Evolutionary conservation across 345 rosid genomes (phyloP).

Genomic region (Aquilaria malaccensis): DNA sequence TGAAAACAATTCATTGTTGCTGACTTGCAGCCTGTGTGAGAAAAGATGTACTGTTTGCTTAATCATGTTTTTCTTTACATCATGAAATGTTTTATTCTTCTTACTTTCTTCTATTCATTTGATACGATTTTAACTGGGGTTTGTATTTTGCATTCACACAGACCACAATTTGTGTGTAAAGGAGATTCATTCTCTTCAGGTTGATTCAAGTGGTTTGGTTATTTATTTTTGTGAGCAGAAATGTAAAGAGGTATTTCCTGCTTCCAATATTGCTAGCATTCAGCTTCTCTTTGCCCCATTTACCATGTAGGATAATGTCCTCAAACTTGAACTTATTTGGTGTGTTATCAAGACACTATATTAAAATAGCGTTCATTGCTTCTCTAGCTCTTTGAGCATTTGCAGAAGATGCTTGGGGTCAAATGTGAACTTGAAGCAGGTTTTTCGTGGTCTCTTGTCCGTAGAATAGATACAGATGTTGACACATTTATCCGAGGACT

Average conservation of each 20-base stretch:
- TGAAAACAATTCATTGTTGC: constrained; percentile 14
- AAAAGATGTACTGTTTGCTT: constrained; percentile 53
- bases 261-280: neutral
- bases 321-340: neutral
- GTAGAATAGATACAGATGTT: constrained; percentile 42
- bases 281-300: neutral
- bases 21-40: constrained; percentile 67
- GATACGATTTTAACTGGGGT: constrained; percentile 12
- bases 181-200: constrained; percentile 33
- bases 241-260: constrained; percentile 65
- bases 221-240: constrained; percentile 62
- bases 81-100: constrained; percentile 6
- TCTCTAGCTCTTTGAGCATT: constrained; percentile 59
- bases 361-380: constrained; percentile 9
- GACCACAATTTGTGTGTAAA: constrained; percentile 68
- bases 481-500: constrained; percentile 39
- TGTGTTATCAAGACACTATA: neutral
- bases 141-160: constrained; percentile 23
- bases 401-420: constrained; percentile 74
- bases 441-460: constrained; percentile 77
- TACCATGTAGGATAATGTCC: neutral
- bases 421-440: constrained; percentile 79
- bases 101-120: constrained; percentile 4
- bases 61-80: constrained; percentile 10
- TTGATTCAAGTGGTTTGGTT: constrained; percentile 28